Conservation (phyloP, 495 filamentous ascomycete species). For the Aspergillus bertholletiae region DNA sequence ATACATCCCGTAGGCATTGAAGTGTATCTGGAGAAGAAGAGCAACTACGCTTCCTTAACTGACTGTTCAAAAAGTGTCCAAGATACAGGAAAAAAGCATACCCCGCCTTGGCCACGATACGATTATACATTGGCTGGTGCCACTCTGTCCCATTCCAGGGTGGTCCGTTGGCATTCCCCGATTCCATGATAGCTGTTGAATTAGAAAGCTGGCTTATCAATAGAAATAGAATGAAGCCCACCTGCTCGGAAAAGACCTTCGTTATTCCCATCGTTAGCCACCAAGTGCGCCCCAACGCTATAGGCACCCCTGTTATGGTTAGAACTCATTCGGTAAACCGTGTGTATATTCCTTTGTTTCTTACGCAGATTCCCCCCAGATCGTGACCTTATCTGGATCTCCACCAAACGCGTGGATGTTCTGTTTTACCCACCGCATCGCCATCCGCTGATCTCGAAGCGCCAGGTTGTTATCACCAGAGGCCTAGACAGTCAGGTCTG, state of each 20-base stretch:
- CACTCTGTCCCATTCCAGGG: conserved; percentile 39
- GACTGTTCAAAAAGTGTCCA: background rate
- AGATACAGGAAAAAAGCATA: conserved; percentile 7
- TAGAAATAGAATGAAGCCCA: conserved; percentile 1
- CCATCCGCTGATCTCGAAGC: conserved; percentile 48
- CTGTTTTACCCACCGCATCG: conserved; percentile 48
- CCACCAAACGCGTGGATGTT: conserved; percentile 52
- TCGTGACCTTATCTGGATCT: conserved; percentile 58
- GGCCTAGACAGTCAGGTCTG: conserved; percentile 14
- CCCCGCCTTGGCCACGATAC: conserved; percentile 30
- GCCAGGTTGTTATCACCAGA: conserved; percentile 47
- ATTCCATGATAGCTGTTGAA: conserved; percentile 63
- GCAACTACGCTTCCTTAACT: conserved; percentile 45
- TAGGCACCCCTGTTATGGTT: conserved; percentile 27
- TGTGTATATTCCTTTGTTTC: conserved; percentile 3
- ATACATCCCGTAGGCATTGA: conserved; percentile 55
- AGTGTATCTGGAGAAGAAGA: conserved; percentile 51
- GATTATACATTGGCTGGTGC: conserved; percentile 40
- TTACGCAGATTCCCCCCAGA: conserved; percentile 68
- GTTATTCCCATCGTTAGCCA: conserved; percentile 31
- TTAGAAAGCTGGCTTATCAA: background rate
- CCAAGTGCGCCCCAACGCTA: conserved; percentile 34
- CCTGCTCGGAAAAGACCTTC: conserved; percentile 36
- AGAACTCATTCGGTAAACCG: background rate
- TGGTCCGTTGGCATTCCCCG: conserved; percentile 46